phyloP scores from a whole-genome alignment of 2,329 filamentous ascomycete species.

The Diaporthe vexans region DNA sequence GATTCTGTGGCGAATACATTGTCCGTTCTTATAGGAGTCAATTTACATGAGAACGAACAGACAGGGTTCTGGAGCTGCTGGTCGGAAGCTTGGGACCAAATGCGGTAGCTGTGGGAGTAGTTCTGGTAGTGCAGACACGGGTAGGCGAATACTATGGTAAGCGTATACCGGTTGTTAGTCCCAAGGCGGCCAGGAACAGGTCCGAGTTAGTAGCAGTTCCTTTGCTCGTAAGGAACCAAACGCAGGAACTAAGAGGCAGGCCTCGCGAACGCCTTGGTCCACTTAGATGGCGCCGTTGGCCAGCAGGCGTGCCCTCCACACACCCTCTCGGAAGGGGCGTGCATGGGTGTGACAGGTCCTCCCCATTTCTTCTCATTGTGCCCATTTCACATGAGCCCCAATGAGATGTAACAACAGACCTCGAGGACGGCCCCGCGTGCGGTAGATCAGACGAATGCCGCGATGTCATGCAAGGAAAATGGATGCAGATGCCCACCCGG shows the following conservation, averaged over 20 bases:
- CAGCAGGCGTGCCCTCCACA: slow-evolving; percentile 5
- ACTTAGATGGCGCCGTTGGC: slow-evolving; percentile 25
- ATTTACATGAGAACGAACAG: not conserved
- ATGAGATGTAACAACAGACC: slow-evolving; percentile 22
- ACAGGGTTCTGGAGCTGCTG: slow-evolving; percentile 9
- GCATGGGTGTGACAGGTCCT: slow-evolving; percentile 27
- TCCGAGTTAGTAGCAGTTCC: not conserved
- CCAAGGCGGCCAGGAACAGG: slow-evolving; percentile 1
- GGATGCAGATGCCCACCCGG: not conserved
- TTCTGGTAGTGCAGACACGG: slow-evolving; percentile 1
- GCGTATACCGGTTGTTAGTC: not conserved
- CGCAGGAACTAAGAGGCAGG: not conserved
- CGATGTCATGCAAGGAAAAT: not conserved
- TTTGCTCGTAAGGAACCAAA: not conserved
- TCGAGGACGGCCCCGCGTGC: slow-evolving; percentile 22
- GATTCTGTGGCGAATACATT: slow-evolving; percentile 8
- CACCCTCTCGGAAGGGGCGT: slow-evolving; percentile 8
- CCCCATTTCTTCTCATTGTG: not conserved
- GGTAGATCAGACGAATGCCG: slow-evolving; percentile 22
- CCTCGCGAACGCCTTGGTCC: slow-evolving; percentile 16
- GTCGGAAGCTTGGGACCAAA: slow-evolving; percentile 9
- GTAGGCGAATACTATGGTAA: not conserved
- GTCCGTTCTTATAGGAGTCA: not conserved
- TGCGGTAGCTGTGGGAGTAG: not conserved
- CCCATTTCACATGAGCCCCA: slow-evolving; percentile 29